Evolutionary conservation across 2,329 filamentous ascomycete genomes (phyloP), one percentile per base, ranked within the genome.

Genomic region (Thermoascus crustaceus): DNA sequence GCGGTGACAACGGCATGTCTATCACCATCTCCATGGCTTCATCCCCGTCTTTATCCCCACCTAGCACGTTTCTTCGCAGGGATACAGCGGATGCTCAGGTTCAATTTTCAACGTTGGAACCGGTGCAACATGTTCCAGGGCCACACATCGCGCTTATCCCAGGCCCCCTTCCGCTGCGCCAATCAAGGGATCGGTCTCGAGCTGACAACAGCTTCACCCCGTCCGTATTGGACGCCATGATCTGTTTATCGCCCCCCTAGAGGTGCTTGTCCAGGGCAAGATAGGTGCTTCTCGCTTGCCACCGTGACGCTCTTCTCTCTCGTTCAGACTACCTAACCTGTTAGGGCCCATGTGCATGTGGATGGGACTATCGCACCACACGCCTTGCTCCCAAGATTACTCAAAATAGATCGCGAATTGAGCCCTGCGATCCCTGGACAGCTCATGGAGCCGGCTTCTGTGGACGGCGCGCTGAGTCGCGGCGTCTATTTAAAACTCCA

Each of bases 261-360:
- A 16, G 26, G 13, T 29, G 13, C 26, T 16, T 13, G 26, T 10
- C 11, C 26, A 7, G 8, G 26, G 26, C 14, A 16, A 29, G 26
- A 29, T 13, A 29, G 26, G 26, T 13, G 11, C 26, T 29, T 16
- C 26, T 29, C n/a, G 26, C 26, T 29, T 29, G 26, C 26, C 26
- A 29, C 26, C 13, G 13, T 29, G 7, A 11, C 25, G 17, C 25
- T 29, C 11, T 25, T 5, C 23, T 29, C 13, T 16, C 7, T 16
- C 14, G 11, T 16, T 17, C 6, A 13, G 9, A 14, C 26, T 7
- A 29, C 26, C n/a, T 29, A 29, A 9, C 13, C 18, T n/a, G 2
- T 16, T 16, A 29, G 26, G 26, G 18, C n/a, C n/a, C n/a, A n/a
- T n/a, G n/a, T n/a, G n/a, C n/a, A n/a, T n/a, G n/a, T n/a, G n/a